Percentiles rank a stretch among this genome's conserved stretches.
phyloP scores from a whole-genome alignment of 2,329 filamentous ascomycete species.

The Xylariomycetidae sp. region DNA sequence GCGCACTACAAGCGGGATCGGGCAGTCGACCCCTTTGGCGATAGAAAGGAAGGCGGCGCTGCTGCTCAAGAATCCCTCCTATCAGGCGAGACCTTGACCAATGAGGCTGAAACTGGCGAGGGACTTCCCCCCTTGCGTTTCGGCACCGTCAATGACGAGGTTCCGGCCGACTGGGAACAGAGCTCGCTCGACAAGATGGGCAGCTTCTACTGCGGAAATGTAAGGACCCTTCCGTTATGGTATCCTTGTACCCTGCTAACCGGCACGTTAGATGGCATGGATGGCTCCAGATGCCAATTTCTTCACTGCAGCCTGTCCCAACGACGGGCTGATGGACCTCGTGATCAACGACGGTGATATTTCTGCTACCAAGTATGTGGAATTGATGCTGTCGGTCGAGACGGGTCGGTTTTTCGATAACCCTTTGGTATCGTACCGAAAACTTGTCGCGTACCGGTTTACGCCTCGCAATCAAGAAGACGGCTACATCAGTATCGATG shows the following conservation, averaged over 20 bases:
- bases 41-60: slow-evolving; percentile 25
- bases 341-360: slow-evolving; percentile 75
- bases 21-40: slow-evolving; percentile 4
- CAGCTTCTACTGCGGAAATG: slow-evolving; percentile 91
- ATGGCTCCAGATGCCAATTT: slow-evolving; percentile 86
- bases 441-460: slow-evolving; percentile 82
- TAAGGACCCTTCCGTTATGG: slow-evolving; percentile 36
- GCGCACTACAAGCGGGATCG: slow-evolving; percentile 58
- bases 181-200: slow-evolving; percentile 71
- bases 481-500: slow-evolving; percentile 91
- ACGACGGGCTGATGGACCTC: slow-evolving; percentile 82
- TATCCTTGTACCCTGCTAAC: slow-evolving; percentile 8
- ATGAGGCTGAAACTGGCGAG: slow-evolving; percentile 28
- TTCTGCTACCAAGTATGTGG: slow-evolving; percentile 56
- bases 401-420: slow-evolving; percentile 74
- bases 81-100: slow-evolving; percentile 16
- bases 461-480: slow-evolving; percentile 64
- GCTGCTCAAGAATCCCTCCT: slow-evolving; percentile 7
- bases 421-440: slow-evolving; percentile 70
- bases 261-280: slow-evolving; percentile 64
- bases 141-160: slow-evolving; percentile 69
- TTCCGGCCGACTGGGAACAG: slow-evolving; percentile 73
- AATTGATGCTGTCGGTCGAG: slow-evolving; percentile 66
- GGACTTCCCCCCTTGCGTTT: slow-evolving; percentile 70
- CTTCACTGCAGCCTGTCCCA: slow-evolving; percentile 75